These are phyloP conservation scores for Tremella yokohamensis DNA, from an alignment of 768 basidiomycete genomes.

Conservation along the genomic window DNA sequence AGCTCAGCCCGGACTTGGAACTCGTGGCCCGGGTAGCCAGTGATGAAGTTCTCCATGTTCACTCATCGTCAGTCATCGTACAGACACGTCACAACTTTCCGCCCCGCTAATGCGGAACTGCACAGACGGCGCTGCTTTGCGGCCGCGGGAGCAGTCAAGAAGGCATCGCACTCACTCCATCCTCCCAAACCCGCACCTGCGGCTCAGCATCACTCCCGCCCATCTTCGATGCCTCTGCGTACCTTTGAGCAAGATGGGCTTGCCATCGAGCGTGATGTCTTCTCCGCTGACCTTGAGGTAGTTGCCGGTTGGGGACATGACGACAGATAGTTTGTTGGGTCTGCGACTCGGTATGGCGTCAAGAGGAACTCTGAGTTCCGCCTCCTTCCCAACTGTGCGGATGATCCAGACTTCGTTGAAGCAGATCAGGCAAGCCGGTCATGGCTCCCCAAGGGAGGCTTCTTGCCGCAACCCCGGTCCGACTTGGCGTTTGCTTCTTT, in stretches of 20 bases:
- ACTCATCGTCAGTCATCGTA: slow-evolving; percentile 43
- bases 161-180: slow-evolving; percentile 56
- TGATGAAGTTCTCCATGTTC: slow-evolving; percentile 62
- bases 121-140: not conserved
- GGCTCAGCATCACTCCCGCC: slow-evolving; percentile 40
- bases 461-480: no score
- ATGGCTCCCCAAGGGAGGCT: no score
- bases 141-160: not conserved
- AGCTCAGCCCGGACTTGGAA: slow-evolving; percentile 67
- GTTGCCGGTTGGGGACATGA: not conserved
- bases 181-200: slow-evolving; percentile 73
- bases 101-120: not conserved
- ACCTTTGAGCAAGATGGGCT: slow-evolving; percentile 42
- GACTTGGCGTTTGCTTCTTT: no score
- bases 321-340: no score
- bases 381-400: no score
- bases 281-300: slow-evolving; percentile 32
- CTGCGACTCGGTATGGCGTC: no score
- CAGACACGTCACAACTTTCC: not conserved
- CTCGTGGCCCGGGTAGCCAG: slow-evolving; percentile 77
- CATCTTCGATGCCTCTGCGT: not conserved
- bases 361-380: no score
- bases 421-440: no score
- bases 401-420: no score
- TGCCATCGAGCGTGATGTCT: slow-evolving; percentile 28